Evolutionary conservation across 2,329 filamentous ascomycete genomes (phyloP), one percentile per base, ranked within the genome.

Genomic region (Penicillium psychrosexuale): DNA sequence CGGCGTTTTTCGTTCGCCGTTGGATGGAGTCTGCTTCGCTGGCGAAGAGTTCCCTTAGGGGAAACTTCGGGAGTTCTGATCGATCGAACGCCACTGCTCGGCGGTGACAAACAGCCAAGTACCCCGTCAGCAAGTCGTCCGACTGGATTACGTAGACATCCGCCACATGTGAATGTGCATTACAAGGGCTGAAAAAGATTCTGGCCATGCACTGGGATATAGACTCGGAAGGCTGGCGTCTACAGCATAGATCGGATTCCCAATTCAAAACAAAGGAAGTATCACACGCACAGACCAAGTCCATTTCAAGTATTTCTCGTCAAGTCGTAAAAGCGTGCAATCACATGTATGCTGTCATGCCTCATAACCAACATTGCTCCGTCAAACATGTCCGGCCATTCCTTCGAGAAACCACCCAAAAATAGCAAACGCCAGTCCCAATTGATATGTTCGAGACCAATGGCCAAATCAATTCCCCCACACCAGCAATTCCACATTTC

Each of bases 1-100:
- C 46, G 39, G 39, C 33, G 31, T 50, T 33, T 8, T 3, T 39
- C 6, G 8, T 22, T 17, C 4, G n/a, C 17, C 24, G 13, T 33
- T 47, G 9, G 13, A 31, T 52, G n/a, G 24, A n/a, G 22, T 48
- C 12, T 8, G 4, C n/a, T 47, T n/a, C 30, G 3, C 19, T 8
- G 12, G 30, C 19, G 39, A 4, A 1, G n/a, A 22, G 11, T 22
- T 17, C 17, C 38, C 22, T 30, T 3, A 34, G 27, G 31, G 24
- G 17, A n/a, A 11, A 34, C n/a, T 28, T 34, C 7, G 24, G 33
- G 7, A 33, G 34, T 49, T 50, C 38, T 51, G 53, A 55, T 52
- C 42, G 48, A 52, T 55, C 53, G 11, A 38, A 33, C 48, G 53
- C 53, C 53, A 52, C 53, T 42, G 19, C 5, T 36, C 19, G 38